A percentile compares a stretch with the other conserved stretches of the same genome.
phyloP scores from a whole-genome alignment of 2,329 filamentous ascomycete genomes.

The Alternaria metachromatica region DNA sequence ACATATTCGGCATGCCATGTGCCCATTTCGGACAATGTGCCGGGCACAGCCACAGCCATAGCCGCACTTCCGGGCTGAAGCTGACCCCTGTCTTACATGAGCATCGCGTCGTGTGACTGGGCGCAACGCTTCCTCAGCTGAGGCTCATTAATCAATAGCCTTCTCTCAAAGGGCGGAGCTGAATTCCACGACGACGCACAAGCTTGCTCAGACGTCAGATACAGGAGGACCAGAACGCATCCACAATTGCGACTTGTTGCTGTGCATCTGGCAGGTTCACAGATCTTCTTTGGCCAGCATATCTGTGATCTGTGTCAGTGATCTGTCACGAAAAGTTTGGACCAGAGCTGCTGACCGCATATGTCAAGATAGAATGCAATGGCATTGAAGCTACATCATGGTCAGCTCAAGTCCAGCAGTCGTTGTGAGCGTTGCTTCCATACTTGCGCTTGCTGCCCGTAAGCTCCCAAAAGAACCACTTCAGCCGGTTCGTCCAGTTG shows the following conservation, averaged over 20 bases:
- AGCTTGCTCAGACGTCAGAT: background rate
- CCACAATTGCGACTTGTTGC: background rate
- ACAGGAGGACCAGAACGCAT: background rate
- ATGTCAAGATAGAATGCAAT: slow-evolving; percentile 69
- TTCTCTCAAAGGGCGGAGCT: slow-evolving; percentile 1
- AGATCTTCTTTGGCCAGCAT: slow-evolving; percentile 49
- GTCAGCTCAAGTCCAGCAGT: slow-evolving; percentile 11
- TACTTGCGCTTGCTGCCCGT: slow-evolving; percentile 63
- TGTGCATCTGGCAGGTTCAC: slow-evolving; percentile 14
- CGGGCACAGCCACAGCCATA: slow-evolving; percentile 40
- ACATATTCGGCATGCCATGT: background rate
- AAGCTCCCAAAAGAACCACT: slow-evolving; percentile 64
- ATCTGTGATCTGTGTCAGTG: slow-evolving; percentile 26
- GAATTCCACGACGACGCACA: background rate
- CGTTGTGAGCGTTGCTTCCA: background rate
- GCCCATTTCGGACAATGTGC: slow-evolving; percentile 4
- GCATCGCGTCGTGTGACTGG: slow-evolving; percentile 7
- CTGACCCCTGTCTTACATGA: slow-evolving; percentile 16
- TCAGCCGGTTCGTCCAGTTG: slow-evolving; percentile 69
- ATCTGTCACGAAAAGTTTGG: background rate
- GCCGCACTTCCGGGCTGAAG: slow-evolving; percentile 21
- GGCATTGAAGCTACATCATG: slow-evolving; percentile 65
- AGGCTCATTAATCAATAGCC: slow-evolving; percentile 19
- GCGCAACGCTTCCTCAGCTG: slow-evolving; percentile 6
- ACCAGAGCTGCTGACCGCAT: slow-evolving; percentile 57